Evolutionary conservation across 768 basidiomycete species (phyloP), one percentile per base, ranked within the genome.

Genomic region (Melanogaster broomeanus): DNA sequence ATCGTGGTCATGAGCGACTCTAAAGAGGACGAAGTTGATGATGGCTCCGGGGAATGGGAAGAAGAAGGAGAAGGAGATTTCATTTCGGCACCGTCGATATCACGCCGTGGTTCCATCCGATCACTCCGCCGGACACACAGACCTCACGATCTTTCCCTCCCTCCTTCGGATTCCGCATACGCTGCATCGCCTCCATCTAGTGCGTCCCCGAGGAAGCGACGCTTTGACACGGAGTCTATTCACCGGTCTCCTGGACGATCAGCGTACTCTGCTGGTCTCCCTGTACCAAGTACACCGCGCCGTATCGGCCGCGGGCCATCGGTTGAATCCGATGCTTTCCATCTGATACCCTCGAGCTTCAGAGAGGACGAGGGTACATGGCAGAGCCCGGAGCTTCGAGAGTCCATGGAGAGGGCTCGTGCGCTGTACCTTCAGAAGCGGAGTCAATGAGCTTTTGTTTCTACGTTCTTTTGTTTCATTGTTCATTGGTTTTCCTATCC

Each of bases 1-100:
- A 77, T 93, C 15, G 90, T 93, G 9, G 81, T 90, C 4, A 81
- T 84, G 79, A 84, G 83, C 53, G 89, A 90, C 42, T 75, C 77
- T 4, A 75, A 83, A 49, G 87, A 89, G 57, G 89, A 90, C 51
- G 84, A 85, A 59, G 80, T 84, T 4, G 90, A 91, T 54, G 89
- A 91, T 61, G 90, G 87, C 2, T 77, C 75, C 7, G 88, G 81
- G 8, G 77, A 74, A 2, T 93, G 90, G 90, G 84, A 85, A 50
- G 89, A 90, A 48, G 85, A 87, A 38, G 77, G 43, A n/a, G 49
- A 11, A 54, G 6, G 22, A 24, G n/a, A n/a, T n/a, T 6, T 48
- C 13, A n/a, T 12, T 16, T 9, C 53, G 2, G 55, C 46, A 10
- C 50, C 58, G 1, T 64, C 63, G 31, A 59, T 58, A 52, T 72